Conservation (phyloP, 306 rosid species). For the Corylus avellana region DNA sequence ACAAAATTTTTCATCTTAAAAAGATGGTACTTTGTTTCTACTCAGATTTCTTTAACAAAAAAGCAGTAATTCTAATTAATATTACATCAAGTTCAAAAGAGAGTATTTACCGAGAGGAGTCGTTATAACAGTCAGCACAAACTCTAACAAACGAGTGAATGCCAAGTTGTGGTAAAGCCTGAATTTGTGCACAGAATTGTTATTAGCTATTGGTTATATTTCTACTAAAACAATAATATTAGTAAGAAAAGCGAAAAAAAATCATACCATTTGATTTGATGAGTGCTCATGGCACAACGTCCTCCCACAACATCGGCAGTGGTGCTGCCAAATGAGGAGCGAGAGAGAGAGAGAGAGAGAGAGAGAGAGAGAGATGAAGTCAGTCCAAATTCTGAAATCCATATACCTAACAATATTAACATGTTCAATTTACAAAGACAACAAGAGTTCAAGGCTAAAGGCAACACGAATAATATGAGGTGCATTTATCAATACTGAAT, state of each 20-base stretch:
- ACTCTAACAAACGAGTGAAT: slow-evolving; percentile 77
- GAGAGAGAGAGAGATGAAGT: slow-evolving; percentile 7
- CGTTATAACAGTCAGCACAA: slow-evolving; percentile 85
- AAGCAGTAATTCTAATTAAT: not conserved
- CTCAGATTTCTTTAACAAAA: slow-evolving; percentile 3
- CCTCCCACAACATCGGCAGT: slow-evolving; percentile 93
- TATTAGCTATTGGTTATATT: slow-evolving; percentile 18
- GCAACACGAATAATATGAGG: not conserved
- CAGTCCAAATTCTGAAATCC: slow-evolving; percentile 3
- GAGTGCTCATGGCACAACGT: slow-evolving; percentile 94
- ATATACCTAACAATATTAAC: not conserved
- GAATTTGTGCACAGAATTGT: slow-evolving; percentile 29
- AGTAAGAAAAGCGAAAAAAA: not conserved
- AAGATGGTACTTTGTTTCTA: slow-evolving; percentile 13
- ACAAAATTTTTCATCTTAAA: not conserved
- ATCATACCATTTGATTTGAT: slow-evolving; percentile 66
- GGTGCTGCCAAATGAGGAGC: slow-evolving; percentile 65
- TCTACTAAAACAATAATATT: not conserved
- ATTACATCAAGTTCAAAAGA: slow-evolving; percentile 7
- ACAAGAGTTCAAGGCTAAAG: not conserved
- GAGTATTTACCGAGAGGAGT: slow-evolving; percentile 55
- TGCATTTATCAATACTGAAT: not conserved
- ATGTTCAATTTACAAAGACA: not conserved
- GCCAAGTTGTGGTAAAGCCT: slow-evolving; percentile 92
- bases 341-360: too few relatives aligned